Percentiles rank a stretch among this genome's conserved stretches.
Evolutionary conservation across 192 early-diverging fungal genomes (phyloP).

Genomic region (Coemansia sp.): DNA sequence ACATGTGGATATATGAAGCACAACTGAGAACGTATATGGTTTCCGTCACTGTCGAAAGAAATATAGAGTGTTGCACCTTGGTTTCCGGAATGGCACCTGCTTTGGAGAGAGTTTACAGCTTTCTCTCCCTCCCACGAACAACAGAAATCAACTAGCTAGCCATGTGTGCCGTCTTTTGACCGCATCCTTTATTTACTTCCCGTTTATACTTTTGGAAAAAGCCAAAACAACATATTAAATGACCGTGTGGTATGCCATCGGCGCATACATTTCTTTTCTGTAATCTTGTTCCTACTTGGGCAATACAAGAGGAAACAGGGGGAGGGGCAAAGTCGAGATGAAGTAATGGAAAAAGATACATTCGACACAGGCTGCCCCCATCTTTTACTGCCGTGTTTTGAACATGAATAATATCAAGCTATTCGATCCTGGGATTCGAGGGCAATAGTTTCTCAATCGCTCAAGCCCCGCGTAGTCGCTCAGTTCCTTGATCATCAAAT

Average conservation of each 20-base stretch:
- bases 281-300: too few species aligned
- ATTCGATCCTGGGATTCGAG: background rate
- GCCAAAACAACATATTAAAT: background rate
- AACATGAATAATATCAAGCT: background rate
- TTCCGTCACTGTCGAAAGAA: background rate
- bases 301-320: too few species aligned
- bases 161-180: background rate
- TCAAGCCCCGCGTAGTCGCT: background rate
- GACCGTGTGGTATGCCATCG: background rate
- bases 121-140: background rate
- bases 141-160: background rate
- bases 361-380: too few species aligned
- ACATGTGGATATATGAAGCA: background rate
- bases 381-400: too few species aligned
- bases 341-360: too few species aligned
- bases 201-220: background rate
- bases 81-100: background rate
- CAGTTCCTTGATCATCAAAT: background rate
- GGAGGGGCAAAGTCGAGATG: too few species aligned
- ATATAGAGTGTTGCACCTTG: background rate
- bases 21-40: background rate
- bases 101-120: background rate
- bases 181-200: background rate
- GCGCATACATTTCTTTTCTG: background rate
- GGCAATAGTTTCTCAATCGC: background rate